A percentile compares a stretch with the other conserved stretches of the same genome.
These are phyloP conservation scores for Sarocladium brachiariae DNA, from an alignment of 2,329 filamentous ascomycete genomes.

Conservation along the genomic window DNA sequence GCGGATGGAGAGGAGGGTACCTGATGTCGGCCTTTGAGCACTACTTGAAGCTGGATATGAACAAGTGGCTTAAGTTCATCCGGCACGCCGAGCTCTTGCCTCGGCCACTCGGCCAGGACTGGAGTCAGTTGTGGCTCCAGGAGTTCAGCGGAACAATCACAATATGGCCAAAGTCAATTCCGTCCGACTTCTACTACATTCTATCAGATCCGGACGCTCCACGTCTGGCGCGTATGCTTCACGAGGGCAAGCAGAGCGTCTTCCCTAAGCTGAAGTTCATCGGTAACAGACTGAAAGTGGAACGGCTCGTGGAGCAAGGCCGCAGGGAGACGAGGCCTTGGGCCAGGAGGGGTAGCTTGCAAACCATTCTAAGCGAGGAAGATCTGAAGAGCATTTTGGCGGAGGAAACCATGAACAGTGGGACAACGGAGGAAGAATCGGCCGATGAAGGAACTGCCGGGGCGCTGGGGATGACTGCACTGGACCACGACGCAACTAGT, in stretches of 20 bases:
- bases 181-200: conserved; percentile 79
- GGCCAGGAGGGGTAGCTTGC: conserved; percentile 44
- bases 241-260: conserved; percentile 78
- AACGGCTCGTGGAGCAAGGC: conserved; percentile 59
- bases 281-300: conserved; percentile 76
- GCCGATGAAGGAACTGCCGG: conserved; percentile 25
- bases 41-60: conserved; percentile 91
- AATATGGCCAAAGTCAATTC: conserved; percentile 80
- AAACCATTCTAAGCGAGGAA: conserved; percentile 56
- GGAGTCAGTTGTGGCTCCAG: conserved; percentile 94
- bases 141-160: conserved; percentile 92
- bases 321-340: conserved; percentile 45
- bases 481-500: conserved; percentile 18
- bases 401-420: conserved; percentile 24
- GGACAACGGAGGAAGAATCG: conserved; percentile 30
- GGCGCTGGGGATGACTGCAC: conserved; percentile 20
- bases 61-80: conserved; percentile 95
- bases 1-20: conserved; percentile 94
- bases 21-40: conserved; percentile 88
- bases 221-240: conserved; percentile 79
- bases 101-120: conserved; percentile 86
- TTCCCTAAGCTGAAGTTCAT: conserved; percentile 93
- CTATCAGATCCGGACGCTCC: conserved; percentile 72
- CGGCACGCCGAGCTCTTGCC: conserved; percentile 88
- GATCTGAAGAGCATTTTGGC: conserved; percentile 45